Percentiles rank a stretch among this genome's conserved stretches.
These are phyloP conservation scores for Fomitopsis palustris DNA, from an alignment of 1,284 basidiomycete genomes.

Conservation along the genomic window DNA sequence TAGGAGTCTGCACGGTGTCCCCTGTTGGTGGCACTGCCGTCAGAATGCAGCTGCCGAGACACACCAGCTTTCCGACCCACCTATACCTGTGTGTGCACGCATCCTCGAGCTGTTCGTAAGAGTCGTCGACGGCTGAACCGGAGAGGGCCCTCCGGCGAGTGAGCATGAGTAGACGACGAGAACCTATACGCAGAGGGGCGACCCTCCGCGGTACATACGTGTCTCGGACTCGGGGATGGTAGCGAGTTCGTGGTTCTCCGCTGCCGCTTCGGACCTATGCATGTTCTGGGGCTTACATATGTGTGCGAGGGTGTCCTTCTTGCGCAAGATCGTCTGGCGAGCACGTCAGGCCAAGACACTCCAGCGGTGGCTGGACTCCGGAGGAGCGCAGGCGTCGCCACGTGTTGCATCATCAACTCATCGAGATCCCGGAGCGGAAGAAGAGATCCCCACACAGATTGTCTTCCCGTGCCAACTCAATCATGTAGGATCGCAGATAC, in stretches of 20 bases:
- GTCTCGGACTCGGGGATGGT: not conserved
- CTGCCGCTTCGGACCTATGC: not conserved
- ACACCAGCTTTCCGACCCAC: not conserved
- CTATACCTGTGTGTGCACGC: not conserved
- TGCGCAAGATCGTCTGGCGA: not conserved
- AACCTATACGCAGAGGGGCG: not conserved
- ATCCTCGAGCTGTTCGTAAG: not conserved
- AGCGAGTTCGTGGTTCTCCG: not conserved
- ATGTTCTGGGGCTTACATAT: not conserved
- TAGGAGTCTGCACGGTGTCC: slow-evolving; percentile 62
- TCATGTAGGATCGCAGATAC: too few species aligned
- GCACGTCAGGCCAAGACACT: not conserved
- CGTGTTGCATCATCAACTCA: too few species aligned
- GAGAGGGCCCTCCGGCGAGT: not conserved
- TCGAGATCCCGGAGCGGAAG: too few species aligned
- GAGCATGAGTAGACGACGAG: not conserved
- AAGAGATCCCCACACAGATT: too few species aligned
- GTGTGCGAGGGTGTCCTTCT: not conserved
- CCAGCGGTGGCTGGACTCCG: not conserved
- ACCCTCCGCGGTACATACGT: not conserved
- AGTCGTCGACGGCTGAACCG: not conserved
- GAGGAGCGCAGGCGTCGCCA: not conserved
- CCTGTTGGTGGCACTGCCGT: slow-evolving; percentile 27
- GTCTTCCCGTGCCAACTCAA: too few species aligned
- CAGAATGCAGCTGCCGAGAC: not conserved